Evolutionary conservation across 306 rosid species (phyloP).

Genomic region (Senna tora): DNA sequence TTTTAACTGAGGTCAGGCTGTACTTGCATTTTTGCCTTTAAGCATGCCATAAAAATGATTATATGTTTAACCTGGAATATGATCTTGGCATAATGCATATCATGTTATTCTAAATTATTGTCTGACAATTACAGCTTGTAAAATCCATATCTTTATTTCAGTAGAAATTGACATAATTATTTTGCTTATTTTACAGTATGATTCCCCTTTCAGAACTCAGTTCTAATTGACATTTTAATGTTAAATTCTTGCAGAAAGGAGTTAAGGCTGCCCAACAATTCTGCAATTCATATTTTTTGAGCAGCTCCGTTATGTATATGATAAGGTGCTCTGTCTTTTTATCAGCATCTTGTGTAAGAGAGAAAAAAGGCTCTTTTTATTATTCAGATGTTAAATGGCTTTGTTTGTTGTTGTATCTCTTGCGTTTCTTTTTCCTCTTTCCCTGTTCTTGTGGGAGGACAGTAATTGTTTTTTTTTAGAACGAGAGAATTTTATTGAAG

Average conservation of each 20-base stretch:
- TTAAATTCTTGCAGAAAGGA: conserved; percentile 70
- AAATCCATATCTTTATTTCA: conserved; percentile 9
- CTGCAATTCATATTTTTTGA: conserved; percentile 78
- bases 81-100: neutral
- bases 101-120: neutral
- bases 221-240: conserved; percentile 25
- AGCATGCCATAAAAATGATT: conserved; percentile 15
- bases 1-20: conserved; percentile 67
- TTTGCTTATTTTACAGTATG: neutral
- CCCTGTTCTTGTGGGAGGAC: neutral
- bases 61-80: conserved; percentile 35
- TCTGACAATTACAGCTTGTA: conserved; percentile 7
- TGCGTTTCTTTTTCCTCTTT: neutral
- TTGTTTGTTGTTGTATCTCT: no score
- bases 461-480: conserved; percentile 12
- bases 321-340: conserved; percentile 62
- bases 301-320: conserved; percentile 91
- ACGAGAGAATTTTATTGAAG: no score
- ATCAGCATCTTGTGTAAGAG: conserved; percentile 25
- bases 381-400: conserved; percentile 19
- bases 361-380: conserved; percentile 1
- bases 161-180: conserved; percentile 11
- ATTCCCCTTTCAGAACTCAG: conserved; percentile 16
- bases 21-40: conserved; percentile 31
- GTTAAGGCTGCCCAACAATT: conserved; percentile 76